Conservation (phyloP, 164 flowering plant species). For the Stephania cephalantha region DNA sequence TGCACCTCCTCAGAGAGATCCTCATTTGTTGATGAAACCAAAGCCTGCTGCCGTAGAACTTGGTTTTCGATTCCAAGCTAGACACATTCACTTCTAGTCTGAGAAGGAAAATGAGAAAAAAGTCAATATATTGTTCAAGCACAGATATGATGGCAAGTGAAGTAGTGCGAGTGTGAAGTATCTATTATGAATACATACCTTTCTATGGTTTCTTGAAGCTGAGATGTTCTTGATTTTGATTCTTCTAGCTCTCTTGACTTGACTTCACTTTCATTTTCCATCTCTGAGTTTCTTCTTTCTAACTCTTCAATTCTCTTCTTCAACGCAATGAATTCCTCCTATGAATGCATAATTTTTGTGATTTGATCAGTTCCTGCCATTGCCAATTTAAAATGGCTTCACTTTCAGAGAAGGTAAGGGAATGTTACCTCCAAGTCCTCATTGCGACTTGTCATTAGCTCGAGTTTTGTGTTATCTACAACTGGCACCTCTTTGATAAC, state of each 20-base stretch:
- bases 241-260: constrained; percentile 52
- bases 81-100: constrained; percentile 63
- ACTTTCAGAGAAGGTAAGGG: too few species aligned
- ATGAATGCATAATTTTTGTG: constrained; percentile 9
- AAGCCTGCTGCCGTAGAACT: constrained; percentile 74
- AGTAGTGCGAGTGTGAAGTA: background rate
- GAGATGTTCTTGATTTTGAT: constrained; percentile 33
- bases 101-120: constrained; percentile 16
- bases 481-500: constrained; percentile 72
- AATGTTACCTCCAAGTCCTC: constrained; percentile 53
- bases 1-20: constrained; percentile 50
- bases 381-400: background rate
- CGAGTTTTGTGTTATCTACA: constrained; percentile 56
- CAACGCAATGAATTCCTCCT: constrained; percentile 44
- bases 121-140: background rate
- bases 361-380: background rate
- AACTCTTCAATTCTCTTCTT: constrained; percentile 43
- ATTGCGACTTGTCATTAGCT: constrained; percentile 42
- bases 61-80: constrained; percentile 75
- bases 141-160: background rate
- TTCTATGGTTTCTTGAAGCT: constrained; percentile 61
- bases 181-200: constrained; percentile 31
- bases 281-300: constrained; percentile 37
- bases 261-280: constrained; percentile 40
- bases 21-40: constrained; percentile 49